Conservation (phyloP, 352 stramenopile species). For the Detonula confervacea region DNA sequence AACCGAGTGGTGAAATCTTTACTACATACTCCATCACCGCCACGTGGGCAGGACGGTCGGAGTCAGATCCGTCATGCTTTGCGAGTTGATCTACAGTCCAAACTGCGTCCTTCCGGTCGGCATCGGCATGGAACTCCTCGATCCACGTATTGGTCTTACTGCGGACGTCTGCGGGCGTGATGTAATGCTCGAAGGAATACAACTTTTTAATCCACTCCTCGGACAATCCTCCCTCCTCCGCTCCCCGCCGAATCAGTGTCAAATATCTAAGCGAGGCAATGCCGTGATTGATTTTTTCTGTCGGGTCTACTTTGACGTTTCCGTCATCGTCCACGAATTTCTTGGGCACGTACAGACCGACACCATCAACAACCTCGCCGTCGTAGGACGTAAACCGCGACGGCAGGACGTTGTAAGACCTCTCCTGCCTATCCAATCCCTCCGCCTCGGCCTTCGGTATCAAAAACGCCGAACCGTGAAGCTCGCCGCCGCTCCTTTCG, state of each 20-base stretch:
- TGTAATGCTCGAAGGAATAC: slow-evolving; percentile 25
- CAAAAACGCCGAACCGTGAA: slow-evolving; percentile 34
- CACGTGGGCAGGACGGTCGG: slow-evolving; percentile 14
- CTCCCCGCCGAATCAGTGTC: slow-evolving; percentile 15
- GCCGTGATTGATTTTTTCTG: slow-evolving; percentile 12
- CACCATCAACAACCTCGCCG: slow-evolving; percentile 22
- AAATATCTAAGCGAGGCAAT: slow-evolving; percentile 27
- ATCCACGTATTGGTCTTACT: slow-evolving; percentile 21
- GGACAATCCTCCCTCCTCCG: slow-evolving; percentile 11
- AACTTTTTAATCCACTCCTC: slow-evolving; percentile 23
- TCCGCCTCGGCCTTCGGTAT: slow-evolving; percentile 19
- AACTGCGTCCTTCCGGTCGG: slow-evolving; percentile 9
- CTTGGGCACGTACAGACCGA: slow-evolving; percentile 35
- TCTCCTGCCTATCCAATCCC: slow-evolving; percentile 25
- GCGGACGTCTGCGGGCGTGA: slow-evolving; percentile 20
- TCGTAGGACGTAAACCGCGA: slow-evolving; percentile 23
- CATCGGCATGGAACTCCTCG: slow-evolving; percentile 24
- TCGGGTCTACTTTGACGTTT: not conserved
- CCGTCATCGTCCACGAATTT: not conserved
- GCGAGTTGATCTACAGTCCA: slow-evolving; percentile 24
- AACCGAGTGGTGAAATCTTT: slow-evolving; percentile 14
- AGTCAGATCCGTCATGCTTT: slow-evolving; percentile 29
- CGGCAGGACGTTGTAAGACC: slow-evolving; percentile 12
- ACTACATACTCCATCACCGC: slow-evolving; percentile 29
- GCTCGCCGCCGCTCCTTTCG: not conserved